Percentiles rank a stretch among this genome's conserved stretches.
Conservation (phyloP, 495 filamentous ascomycete genomes). For the Trypethelium eluteriae region DNA sequence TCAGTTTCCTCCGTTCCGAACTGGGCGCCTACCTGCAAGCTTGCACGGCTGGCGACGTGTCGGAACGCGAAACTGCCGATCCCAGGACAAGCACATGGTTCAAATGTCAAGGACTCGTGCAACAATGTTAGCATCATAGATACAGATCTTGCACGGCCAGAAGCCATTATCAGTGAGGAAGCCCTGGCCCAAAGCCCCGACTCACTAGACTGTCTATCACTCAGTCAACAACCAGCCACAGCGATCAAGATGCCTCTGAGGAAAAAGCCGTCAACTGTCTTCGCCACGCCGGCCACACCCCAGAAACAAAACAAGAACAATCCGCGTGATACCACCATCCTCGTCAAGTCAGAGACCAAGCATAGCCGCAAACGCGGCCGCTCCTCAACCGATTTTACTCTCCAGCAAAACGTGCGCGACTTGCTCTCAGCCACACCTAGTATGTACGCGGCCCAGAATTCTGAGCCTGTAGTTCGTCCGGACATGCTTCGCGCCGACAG, state of each 20-base stretch:
- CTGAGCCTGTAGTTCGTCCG: background rate
- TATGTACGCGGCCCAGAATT: background rate
- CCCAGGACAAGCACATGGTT: constrained; percentile 15
- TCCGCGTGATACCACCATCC: background rate
- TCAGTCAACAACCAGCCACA: background rate
- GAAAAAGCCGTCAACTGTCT: background rate
- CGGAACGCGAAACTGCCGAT: constrained; percentile 58
- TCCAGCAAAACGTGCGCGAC: constrained; percentile 7
- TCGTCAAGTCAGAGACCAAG: background rate
- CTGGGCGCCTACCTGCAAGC: constrained; percentile 52
- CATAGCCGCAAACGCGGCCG: constrained; percentile 7
- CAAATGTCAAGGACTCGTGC: background rate
- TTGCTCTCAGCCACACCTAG: background rate
- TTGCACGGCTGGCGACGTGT: constrained; percentile 74
- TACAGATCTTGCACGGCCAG: background rate
- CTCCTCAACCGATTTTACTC: background rate
- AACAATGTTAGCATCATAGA: background rate
- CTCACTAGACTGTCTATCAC: background rate
- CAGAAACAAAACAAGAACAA: background rate
- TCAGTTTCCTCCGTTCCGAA: constrained; percentile 55
- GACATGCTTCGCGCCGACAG: background rate
- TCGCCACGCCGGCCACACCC: background rate
- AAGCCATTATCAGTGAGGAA: constrained; percentile 5
- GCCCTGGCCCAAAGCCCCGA: constrained; percentile 3
- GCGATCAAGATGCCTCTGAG: constrained; percentile 8